Base-by-base conservation (phyloP, 345 rosid species). In the Gynandropsis gynandra region DNA sequence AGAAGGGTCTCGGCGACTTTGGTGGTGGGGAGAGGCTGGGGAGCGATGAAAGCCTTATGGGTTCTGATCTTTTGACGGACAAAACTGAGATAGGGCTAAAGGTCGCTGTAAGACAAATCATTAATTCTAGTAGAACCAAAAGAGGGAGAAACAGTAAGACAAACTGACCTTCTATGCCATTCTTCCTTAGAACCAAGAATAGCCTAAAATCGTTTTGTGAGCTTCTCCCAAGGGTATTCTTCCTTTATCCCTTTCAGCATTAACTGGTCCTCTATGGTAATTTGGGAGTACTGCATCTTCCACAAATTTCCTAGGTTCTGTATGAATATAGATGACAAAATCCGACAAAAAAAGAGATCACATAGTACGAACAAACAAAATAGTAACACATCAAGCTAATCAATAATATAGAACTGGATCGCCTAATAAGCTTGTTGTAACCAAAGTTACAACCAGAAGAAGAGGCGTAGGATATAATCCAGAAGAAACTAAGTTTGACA, bases 161-260 rank as follows among this genome's bases (percentile, higher is more conserved):
- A 8, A 3, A 43, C 77, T 52, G 61, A 85, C 97, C 90, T 80
- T 62, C 80, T 67, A 68, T 92, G 90, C 98, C 98, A 87, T 69
- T 92, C 98, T 54, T 87, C 98, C 58, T 82, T 92, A 29, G 93
- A 71, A 20, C 73, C 62, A 46, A 87, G 76, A 50, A 76, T 77
- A 47, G 87, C 80, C 53, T 92, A 97, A 64, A 92, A 95, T 53
- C 98, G 68, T 69, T 87, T 92, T 0, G 97, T 95, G 42, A 92
- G 87, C 66, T 63, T 87, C 67, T 92, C 95, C 94, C 96, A 92
- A 6, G 74, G 65, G 18, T 81, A 74, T 65, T 92, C 97, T 58
- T 92, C 98, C 36, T 69, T 81, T 46, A 87, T 80, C 6, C 93
- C 88, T 74, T 92, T 92, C 55, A 78, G 47, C 62, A 85, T 62